Evolutionary conservation across 192 early-diverging fungal species (phyloP).

Genomic region (Backusella macrospora): DNA sequence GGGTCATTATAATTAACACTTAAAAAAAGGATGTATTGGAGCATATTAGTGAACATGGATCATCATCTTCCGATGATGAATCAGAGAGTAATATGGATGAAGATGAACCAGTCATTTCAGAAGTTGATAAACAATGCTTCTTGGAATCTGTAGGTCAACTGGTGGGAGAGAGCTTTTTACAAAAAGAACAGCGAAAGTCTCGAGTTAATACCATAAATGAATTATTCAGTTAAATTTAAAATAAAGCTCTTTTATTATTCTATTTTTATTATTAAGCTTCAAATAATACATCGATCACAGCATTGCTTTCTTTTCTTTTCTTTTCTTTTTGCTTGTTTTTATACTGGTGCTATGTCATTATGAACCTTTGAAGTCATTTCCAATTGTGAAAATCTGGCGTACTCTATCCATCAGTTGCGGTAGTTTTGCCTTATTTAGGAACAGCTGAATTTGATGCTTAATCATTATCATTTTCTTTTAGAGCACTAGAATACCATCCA

Average conservation of each 20-base stretch:
- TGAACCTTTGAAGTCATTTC: too few relatives aligned
- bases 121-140: constrained; percentile 16
- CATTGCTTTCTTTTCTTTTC: neutral
- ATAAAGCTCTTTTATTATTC: neutral
- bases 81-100: constrained; percentile 24
- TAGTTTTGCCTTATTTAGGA: too few relatives aligned
- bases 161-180: constrained; percentile 23
- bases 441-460: too few relatives aligned
- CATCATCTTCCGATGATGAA: neutral
- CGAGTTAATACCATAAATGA: constrained; percentile 2
- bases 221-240: neutral
- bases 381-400: neutral
- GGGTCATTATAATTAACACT: neutral
- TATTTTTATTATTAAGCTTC: neutral
- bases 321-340: neutral
- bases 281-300: neutral
- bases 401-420: neutral
- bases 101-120: constrained; percentile 14
- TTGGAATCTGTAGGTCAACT: constrained; percentile 14
- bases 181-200: constrained; percentile 1
- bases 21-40: constrained; percentile 11
- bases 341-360: too few relatives aligned
- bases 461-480: too few relatives aligned
- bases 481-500: too few relatives aligned
- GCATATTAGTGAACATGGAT: constrained; percentile 17